A percentile compares a stretch with the other conserved stretches of the same genome.
These are phyloP conservation scores for Pelargonium citronellum DNA, from an alignment of 441 rosid species.

Conservation along the genomic window DNA sequence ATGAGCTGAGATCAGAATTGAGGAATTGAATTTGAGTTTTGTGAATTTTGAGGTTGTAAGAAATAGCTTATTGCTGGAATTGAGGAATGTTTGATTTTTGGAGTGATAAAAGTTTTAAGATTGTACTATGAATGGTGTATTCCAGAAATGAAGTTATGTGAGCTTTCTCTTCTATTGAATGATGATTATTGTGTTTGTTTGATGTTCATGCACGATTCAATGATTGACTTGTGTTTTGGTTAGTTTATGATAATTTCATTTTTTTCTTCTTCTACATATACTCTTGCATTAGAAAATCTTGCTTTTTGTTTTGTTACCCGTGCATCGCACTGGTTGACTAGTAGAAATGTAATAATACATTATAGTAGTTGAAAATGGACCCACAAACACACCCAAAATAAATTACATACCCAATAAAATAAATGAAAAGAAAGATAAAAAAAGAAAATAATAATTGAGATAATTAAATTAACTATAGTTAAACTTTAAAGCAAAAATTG, in stretches of 20 bases:
- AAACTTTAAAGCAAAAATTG: neutral
- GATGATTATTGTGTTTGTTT: neutral
- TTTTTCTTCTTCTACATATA: too few relatives aligned
- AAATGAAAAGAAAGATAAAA: too few relatives aligned
- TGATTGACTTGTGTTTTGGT: too few relatives aligned
- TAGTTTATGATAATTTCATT: too few relatives aligned
- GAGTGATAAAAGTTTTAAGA: neutral
- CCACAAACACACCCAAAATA: too few relatives aligned
- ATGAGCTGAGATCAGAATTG: neutral
- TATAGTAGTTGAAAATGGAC: too few relatives aligned
- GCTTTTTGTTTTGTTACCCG: neutral
- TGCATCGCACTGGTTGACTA: too few relatives aligned
- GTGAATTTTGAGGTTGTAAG: neutral
- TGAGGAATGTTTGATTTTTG: neutral
- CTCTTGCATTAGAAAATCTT: neutral
- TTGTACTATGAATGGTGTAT: neutral
- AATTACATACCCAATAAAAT: too few relatives aligned
- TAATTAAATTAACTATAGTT: too few relatives aligned
- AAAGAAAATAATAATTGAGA: too few relatives aligned
- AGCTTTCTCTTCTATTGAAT: neutral
- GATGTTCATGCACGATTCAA: neutral
- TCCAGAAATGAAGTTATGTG: neutral
- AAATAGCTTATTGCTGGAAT: neutral
- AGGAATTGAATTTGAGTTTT: neutral
- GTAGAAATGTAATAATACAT: too few relatives aligned